Evolutionary conservation across 1,284 basidiomycete genomes (phyloP).

Genomic region (Sanghuangporus baumii): DNA sequence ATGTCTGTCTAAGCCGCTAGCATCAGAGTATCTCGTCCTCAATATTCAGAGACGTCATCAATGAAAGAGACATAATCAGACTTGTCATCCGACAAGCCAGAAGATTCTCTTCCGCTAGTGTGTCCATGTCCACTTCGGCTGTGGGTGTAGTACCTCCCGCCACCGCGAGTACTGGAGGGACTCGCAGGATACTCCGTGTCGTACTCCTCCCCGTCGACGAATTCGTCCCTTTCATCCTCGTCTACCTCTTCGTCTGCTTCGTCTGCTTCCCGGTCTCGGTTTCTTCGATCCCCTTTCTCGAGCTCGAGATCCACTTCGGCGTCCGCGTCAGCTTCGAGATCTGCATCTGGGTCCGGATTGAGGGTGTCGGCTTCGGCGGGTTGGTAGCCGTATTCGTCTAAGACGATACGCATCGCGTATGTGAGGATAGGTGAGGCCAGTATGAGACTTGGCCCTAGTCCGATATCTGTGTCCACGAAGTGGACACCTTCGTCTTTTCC

Average conservation of each 20-base stretch:
- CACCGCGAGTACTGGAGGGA: not conserved
- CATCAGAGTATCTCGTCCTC: not conserved
- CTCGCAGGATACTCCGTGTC: not conserved
- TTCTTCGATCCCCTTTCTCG: not conserved
- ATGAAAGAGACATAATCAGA: slow-evolving; percentile 67
- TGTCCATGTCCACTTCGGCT: not conserved
- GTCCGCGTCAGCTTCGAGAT: not conserved
- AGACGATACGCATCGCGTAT: slow-evolving; percentile 73
- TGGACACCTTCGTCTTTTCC: slow-evolving; percentile 20
- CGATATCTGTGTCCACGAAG: slow-evolving; percentile 31
- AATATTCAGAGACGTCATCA: slow-evolving; percentile 66
- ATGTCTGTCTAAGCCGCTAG: not conserved
- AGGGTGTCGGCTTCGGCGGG: slow-evolving; percentile 24
- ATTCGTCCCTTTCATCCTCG: not conserved
- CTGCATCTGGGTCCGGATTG: not conserved
- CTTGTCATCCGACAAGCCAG: slow-evolving; percentile 53
- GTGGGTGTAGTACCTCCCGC: not conserved
- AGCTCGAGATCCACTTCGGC: not conserved
- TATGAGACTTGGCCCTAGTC: slow-evolving; percentile 64
- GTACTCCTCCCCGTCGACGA: not conserved
- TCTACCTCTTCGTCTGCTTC: not conserved
- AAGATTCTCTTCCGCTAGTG: not conserved
- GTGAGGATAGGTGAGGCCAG: slow-evolving; percentile 74
- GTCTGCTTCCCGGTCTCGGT: slow-evolving; percentile 19
- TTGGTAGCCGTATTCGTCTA: slow-evolving; percentile 63